phyloP scores from a whole-genome alignment of 331 rosid species.

The Erythrophleum ivorense region DNA sequence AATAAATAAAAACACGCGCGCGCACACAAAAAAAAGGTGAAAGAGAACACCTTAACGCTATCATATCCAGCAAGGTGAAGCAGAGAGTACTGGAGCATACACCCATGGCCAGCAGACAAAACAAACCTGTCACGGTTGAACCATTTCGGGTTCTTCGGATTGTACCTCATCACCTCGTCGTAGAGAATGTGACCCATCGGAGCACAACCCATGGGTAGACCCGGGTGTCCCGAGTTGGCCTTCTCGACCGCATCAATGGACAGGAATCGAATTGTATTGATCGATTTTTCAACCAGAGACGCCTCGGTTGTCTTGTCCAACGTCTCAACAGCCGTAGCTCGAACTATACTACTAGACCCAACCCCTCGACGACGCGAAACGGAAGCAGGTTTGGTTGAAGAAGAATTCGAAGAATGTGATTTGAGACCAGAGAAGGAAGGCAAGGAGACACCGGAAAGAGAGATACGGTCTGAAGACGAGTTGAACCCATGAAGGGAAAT shows the following conservation, averaged over 20 bases:
- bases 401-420: constrained; percentile 24
- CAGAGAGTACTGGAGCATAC: constrained; percentile 94
- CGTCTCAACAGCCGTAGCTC: constrained; percentile 61
- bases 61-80: constrained; percentile 40
- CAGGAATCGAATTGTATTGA: constrained; percentile 92
- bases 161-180: constrained; percentile 89
- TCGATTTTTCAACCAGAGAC: constrained; percentile 76
- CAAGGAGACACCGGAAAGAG: constrained; percentile 46
- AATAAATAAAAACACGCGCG: neutral
- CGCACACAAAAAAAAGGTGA: neutral
- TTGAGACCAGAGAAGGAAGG: constrained; percentile 64
- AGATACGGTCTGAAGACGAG: constrained; percentile 54
- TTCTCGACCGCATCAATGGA: constrained; percentile 89
- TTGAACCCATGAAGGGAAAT: constrained; percentile 52
- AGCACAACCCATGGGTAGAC: constrained; percentile 98
- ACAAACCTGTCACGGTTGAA: constrained; percentile 95
- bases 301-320: constrained; percentile 62
- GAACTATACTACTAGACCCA: neutral
- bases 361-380: constrained; percentile 41
- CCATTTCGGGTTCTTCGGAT: constrained; percentile 93
- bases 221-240: constrained; percentile 97
- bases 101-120: constrained; percentile 94
- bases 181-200: constrained; percentile 92
- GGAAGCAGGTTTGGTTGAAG: constrained; percentile 20
- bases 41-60: neutral